Conservation (phyloP, 148 eudicot genomes). For the Salicornia ramosissima region DNA sequence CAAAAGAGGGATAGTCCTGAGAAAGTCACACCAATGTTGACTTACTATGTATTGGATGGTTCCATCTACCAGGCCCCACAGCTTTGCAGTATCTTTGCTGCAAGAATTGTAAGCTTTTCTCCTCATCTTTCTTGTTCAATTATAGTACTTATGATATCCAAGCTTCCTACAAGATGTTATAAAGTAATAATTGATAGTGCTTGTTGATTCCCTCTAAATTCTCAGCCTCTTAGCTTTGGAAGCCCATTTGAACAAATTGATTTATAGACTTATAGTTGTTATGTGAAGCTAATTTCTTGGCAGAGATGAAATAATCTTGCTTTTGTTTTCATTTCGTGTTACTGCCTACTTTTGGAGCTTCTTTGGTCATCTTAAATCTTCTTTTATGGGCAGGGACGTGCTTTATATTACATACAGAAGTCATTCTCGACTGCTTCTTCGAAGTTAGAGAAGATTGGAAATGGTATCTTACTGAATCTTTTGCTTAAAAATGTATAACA, state of each 20-base stretch:
- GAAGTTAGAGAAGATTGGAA: constrained; percentile 91
- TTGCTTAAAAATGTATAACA: not conserved
- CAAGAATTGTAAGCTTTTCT: constrained; percentile 68
- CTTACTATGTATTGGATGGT: constrained; percentile 90
- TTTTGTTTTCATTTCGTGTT: not conserved
- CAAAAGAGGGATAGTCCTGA: constrained; percentile 96
- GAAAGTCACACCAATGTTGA: constrained; percentile 83
- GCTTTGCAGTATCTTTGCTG: constrained; percentile 75
- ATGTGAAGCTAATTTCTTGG: not conserved
- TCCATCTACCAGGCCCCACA: constrained; percentile 98
- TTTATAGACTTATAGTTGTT: not conserved
- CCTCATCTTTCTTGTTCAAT: not conserved
- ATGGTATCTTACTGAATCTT: constrained; percentile 44
- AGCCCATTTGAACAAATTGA: too few species aligned
- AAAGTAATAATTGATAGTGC: not conserved
- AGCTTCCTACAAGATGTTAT: not conserved
- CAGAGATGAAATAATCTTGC: not conserved
- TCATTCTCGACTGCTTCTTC: constrained; percentile 76
- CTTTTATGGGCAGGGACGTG: constrained; percentile 64
- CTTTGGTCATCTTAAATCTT: not conserved
- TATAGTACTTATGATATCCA: not conserved
- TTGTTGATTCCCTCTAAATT: not conserved
- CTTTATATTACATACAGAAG: constrained; percentile 76
- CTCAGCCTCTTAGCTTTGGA: not conserved
- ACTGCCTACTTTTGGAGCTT: not conserved